Evolutionary conservation across 2,329 filamentous ascomycete species (phyloP), one percentile per base, ranked within the genome.

Genomic region (Botrytis fabae): DNA sequence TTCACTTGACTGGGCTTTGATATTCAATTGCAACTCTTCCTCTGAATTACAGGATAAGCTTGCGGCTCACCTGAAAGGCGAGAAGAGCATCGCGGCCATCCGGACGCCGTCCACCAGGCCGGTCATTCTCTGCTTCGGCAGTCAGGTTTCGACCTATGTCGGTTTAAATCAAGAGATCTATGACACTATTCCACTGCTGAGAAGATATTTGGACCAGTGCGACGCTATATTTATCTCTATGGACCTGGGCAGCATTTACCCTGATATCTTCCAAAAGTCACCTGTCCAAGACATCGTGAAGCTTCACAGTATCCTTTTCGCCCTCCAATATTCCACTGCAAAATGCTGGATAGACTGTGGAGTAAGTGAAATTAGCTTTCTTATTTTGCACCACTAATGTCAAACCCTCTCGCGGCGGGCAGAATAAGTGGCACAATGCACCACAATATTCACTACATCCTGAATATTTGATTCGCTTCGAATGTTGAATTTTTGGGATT

Each of bases 101-200:
- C 40, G 40, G 40, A 42, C 40, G 12, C 40, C 40, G 40, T 16
- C 40, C 40, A 42, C 54, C 54, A 59, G 54, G 54, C 54, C 60
- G 8, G 60, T 62, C 3, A 74, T 85, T 0, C 71, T 85, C 0
- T 81, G 80, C 73, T 84, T 83, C 51, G 70, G 70, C 25, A 74
- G 75, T 22, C 75, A 76, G 57, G 63, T 65, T n/a, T 63, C 46
- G 8, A 69, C 60, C 4, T 61, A 42, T 51, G 54, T 77, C 63
- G 73, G 73, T 18, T 63, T 77, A 38, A 59, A 69, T 42, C 32
- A 60, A 25, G 18, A 60, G 32, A 22, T 71, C 7, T 73, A 70
- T 57, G 62, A 74, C 18, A 54, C 46, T 25, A 51, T 65, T 6
- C 12, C 40, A 32, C 25, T 74, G 6, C 71, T 78, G 18, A 73